phyloP scores from a whole-genome alignment of 805 yeast genomes.

The Kodamaea sagamina region DNA sequence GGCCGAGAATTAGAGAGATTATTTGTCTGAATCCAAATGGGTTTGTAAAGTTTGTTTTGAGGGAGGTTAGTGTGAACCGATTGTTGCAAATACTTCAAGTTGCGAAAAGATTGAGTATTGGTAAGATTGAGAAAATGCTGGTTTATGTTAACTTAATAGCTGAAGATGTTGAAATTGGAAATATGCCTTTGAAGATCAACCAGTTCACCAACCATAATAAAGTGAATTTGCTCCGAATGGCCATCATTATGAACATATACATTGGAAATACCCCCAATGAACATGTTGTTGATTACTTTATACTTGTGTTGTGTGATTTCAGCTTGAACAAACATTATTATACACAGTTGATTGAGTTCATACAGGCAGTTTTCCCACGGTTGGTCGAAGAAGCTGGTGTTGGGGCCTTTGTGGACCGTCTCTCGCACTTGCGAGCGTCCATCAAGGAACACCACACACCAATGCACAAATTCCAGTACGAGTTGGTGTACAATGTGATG shows the following conservation, averaged over 20 bases:
- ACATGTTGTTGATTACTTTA: conserved; percentile 16
- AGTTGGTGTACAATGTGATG: conserved; percentile 24
- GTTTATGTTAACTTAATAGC: neutral
- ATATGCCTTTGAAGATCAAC: conserved; percentile 22
- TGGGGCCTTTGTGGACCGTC: neutral
- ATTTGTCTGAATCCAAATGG: neutral
- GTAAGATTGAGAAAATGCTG: neutral
- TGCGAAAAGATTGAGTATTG: neutral
- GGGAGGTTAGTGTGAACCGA: neutral
- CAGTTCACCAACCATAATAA: conserved; percentile 21
- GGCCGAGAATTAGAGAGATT: neutral
- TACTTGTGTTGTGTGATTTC: conserved; percentile 29
- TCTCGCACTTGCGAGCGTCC: conserved; percentile 8
- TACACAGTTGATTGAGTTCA: conserved; percentile 17
- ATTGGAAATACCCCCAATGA: neutral
- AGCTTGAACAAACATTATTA: conserved; percentile 25
- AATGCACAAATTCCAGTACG: conserved; percentile 18
- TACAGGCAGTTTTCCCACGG: conserved; percentile 20
- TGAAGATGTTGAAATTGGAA: conserved; percentile 2
- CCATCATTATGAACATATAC: conserved; percentile 13
- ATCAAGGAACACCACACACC: conserved; percentile 12
- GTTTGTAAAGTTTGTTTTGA: neutral
- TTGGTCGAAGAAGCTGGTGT: neutral
- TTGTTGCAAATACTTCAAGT: neutral
- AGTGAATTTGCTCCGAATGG: conserved; percentile 19